A percentile compares a stretch with the other conserved stretches of the same genome.
Conservation (phyloP, 768 basidiomycete species). For the Boletus rubroflammeus region DNA sequence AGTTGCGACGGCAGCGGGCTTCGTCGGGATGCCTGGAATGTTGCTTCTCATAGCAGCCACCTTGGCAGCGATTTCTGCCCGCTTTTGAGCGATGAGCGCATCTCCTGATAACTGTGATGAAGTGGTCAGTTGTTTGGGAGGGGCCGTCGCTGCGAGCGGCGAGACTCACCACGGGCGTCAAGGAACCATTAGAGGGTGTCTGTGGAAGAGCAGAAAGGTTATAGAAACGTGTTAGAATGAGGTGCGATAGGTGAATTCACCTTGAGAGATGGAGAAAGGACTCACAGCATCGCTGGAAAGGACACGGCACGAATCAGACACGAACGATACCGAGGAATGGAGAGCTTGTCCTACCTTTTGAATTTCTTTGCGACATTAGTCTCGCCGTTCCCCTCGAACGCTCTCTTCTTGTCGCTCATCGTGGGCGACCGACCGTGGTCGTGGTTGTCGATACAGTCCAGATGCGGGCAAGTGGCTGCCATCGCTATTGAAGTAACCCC, state of each 20-base stretch:
- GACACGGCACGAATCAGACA: slow-evolving; percentile 13
- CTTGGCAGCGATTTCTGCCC: slow-evolving; percentile 83
- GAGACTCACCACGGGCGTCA: slow-evolving; percentile 43
- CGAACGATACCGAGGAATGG: slow-evolving; percentile 16
- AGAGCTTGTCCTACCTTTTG: slow-evolving; percentile 50
- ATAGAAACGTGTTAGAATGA: slow-evolving; percentile 63
- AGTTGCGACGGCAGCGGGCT: slow-evolving; percentile 24
- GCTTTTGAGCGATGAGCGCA: slow-evolving; percentile 77
- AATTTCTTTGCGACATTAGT: slow-evolving; percentile 50
- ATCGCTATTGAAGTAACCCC: slow-evolving; percentile 12
- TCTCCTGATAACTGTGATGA: slow-evolving; percentile 44
- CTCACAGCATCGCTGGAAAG: slow-evolving; percentile 65
- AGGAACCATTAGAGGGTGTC: slow-evolving; percentile 48
- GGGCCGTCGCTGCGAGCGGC: background rate
- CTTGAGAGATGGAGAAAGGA: slow-evolving; percentile 46
- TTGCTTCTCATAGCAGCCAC: slow-evolving; percentile 67
- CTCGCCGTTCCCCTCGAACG: slow-evolving; percentile 54
- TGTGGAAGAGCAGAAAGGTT: slow-evolving; percentile 50
- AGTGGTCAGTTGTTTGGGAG: slow-evolving; percentile 1
- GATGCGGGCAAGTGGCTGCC: background rate
- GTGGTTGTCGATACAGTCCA: slow-evolving; percentile 3
- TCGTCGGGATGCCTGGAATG: slow-evolving; percentile 29
- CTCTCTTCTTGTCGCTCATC: slow-evolving; percentile 70
- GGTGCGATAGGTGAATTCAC: slow-evolving; percentile 63
- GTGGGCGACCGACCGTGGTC: slow-evolving; percentile 11